Base-by-base conservation (phyloP, 2,329 filamentous ascomycete genomes). In the Apiospora malaysiana region DNA sequence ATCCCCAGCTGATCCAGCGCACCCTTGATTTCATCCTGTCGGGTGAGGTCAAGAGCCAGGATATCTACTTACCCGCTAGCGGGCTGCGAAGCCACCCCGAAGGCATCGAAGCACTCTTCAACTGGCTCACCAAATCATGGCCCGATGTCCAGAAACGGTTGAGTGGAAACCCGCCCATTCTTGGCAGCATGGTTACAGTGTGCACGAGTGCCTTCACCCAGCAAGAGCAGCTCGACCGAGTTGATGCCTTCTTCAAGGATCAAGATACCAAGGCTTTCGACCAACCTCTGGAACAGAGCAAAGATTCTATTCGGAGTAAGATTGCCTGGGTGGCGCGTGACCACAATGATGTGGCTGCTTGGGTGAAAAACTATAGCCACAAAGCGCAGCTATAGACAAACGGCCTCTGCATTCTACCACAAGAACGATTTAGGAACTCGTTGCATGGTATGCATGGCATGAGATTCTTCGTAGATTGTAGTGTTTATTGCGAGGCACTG, bases 11-110 rank as follows among this genome's bases (percentile, higher is more conserved):
- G 67, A 95, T 98, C 80, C 85, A 96, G 84, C 90, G 90, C 73
- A 95, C 94, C 3, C 87, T 98, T 18, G 88, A 85, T 42, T 86
- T 98, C 73, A 87, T 94, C 43, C 87, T 95, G 71, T 90, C 90
- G 80, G 90, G 91, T 73, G 92, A 97, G 75, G 92, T 98, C 82
- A 97, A 97, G 86, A 94, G 93, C 74, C 95, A 98, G 82, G 95
- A 98, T 81, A 91, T 98, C 74, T 98, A 97, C 84, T 90, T 97
- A 79, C 95, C 95, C 1, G 89, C 96, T 49, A 89, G 90, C 45
- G 93, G 93, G 9, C 88, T 98, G 40, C 90, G 95, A 71, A 89
- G 89, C 69, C 94, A 97, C 79, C 84, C 90, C 9, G 90, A 91
- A 59, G 95, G 95, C 75, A 92, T 97, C 70, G 85, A 93, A 71